A percentile compares a stretch with the other conserved stretches of the same genome.
Conservation (phyloP, 345 rosid species). For the rapeseed (Brassica napus) region DNA sequence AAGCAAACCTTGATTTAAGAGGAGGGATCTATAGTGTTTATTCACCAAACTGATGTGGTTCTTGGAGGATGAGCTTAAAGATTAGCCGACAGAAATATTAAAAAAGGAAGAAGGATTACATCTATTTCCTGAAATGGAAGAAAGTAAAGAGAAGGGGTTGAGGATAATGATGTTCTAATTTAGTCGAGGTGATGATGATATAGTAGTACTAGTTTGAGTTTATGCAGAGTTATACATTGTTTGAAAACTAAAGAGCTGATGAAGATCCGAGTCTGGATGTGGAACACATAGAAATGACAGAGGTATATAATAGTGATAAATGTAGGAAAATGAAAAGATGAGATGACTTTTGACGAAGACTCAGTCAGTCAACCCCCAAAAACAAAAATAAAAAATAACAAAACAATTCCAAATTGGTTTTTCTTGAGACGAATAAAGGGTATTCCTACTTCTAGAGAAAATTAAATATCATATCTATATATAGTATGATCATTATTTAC, state of each 20-base stretch:
- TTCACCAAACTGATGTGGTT: background rate
- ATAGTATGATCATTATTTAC: background rate
- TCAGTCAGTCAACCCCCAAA: slow-evolving; percentile 35
- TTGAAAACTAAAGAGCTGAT: slow-evolving; percentile 3
- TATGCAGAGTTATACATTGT: background rate
- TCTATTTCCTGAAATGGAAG: slow-evolving; percentile 10
- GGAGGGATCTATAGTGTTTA: background rate
- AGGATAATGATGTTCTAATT: slow-evolving; percentile 26
- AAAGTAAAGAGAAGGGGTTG: background rate
- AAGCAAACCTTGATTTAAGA: slow-evolving; percentile 1
- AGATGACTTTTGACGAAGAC: slow-evolving; percentile 36
- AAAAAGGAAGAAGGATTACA: background rate
- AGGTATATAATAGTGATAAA: background rate
- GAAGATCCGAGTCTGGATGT: background rate
- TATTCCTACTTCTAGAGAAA: slow-evolving; percentile 9
- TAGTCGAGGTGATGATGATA: background rate
- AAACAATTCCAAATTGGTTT: slow-evolving; percentile 5
- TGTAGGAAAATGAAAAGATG: background rate
- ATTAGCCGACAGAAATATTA: background rate
- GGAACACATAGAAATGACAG: background rate
- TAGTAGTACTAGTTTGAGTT: slow-evolving; percentile 24
- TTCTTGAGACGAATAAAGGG: background rate
- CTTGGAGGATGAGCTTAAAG: background rate
- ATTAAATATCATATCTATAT: slow-evolving; percentile 1
- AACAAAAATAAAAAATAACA: background rate